Evolutionary conservation across 305 asterid genomes (phyloP).

Genomic region (Fraxinus nigra): DNA sequence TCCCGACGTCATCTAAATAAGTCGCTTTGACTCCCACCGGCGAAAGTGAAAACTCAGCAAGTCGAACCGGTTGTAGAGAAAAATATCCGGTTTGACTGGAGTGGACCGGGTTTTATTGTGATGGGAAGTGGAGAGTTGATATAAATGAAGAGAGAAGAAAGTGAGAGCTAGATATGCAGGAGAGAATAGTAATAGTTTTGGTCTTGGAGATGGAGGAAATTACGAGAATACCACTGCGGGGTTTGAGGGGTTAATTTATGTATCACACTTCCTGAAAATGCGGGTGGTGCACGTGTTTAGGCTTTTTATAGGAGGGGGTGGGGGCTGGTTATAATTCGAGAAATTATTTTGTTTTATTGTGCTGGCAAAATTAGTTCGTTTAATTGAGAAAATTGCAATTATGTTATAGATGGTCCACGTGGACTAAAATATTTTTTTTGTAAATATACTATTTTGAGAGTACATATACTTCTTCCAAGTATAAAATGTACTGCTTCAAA

Average conservation of each 20-base stretch:
- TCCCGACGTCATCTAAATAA: conserved; percentile 71
- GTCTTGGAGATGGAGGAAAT: conserved; percentile 26
- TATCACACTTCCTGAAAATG: conserved; percentile 41
- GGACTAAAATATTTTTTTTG: background rate
- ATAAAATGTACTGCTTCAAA: background rate
- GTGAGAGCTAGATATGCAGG: conserved; percentile 18
- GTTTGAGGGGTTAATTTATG: background rate
- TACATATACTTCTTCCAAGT: no score
- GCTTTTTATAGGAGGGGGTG: conserved; percentile 33
- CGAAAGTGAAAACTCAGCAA: background rate
- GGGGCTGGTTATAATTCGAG: conserved; percentile 11
- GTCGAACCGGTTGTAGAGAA: background rate
- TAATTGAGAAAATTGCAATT: background rate
- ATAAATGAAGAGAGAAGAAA: conserved; percentile 7
- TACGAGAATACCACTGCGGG: conserved; percentile 43
- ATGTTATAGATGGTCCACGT: background rate
- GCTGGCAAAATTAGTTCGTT: background rate
- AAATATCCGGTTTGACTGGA: conserved; percentile 8
- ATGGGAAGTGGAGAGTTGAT: conserved; percentile 12
- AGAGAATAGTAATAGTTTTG: conserved; percentile 4
- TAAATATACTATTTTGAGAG: no score
- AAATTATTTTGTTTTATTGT: background rate
- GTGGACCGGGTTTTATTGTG: conserved; percentile 25
- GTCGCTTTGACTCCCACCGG: conserved; percentile 17
- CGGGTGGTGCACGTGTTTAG: conserved; percentile 64